Evolutionary conservation across 2,329 filamentous ascomycete species (phyloP).

Genomic region (Aspergillus candidus): DNA sequence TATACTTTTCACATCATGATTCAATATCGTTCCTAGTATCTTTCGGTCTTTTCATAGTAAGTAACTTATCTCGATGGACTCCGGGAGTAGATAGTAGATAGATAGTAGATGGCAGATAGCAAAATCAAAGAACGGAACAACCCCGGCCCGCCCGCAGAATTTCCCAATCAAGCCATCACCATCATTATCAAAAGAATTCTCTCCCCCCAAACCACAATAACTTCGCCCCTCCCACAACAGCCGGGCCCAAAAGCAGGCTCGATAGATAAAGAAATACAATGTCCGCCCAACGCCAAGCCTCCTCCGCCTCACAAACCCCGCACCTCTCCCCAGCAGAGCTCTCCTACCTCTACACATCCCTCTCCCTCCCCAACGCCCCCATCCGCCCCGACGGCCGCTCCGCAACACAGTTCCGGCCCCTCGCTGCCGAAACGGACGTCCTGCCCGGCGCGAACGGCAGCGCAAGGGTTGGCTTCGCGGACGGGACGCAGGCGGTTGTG

Average conservation of each 20-base stretch:
- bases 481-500: slow-evolving; percentile 92
- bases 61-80: too few species aligned
- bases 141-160: slow-evolving; percentile 23
- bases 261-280: too few species aligned
- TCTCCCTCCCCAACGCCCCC: slow-evolving; percentile 65
- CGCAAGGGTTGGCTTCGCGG: slow-evolving; percentile 86
- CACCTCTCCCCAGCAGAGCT: slow-evolving; percentile 93
- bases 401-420: slow-evolving; percentile 79
- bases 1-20: too few species aligned
- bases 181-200: slow-evolving; percentile 7
- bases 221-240: not conserved
- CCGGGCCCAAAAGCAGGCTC: not conserved
- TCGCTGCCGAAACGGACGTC: slow-evolving; percentile 84
- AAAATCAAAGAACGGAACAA: slow-evolving; percentile 18
- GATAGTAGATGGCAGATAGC: not conserved
- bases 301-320: slow-evolving; percentile 40
- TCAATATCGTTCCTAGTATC: too few species aligned
- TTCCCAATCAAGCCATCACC: slow-evolving; percentile 17
- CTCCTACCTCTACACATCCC: slow-evolving; percentile 85
- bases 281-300: slow-evolving; percentile 58
- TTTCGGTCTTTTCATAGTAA: too few species aligned
- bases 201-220: slow-evolving; percentile 7
- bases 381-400: slow-evolving; percentile 83
- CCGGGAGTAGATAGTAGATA: not conserved
- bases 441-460: slow-evolving; percentile 86